phyloP scores from a whole-genome alignment of 1,139 yeast genomes.

The Magnusiomyces ingens region DNA sequence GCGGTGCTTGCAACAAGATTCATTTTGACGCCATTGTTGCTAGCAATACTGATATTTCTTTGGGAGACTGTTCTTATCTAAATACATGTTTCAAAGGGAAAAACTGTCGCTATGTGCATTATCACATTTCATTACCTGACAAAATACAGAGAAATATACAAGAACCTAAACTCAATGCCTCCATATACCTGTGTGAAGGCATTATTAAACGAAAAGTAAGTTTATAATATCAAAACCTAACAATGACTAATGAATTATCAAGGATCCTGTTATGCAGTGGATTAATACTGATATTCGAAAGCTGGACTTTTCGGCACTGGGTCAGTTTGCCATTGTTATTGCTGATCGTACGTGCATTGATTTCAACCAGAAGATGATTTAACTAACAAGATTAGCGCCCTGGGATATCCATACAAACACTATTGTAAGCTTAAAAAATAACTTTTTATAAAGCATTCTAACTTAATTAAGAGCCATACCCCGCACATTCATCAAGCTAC shows the following conservation, averaged over 20 bases:
- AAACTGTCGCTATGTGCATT: conserved; percentile 77
- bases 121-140: conserved; percentile 41
- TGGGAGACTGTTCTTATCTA: conserved; percentile 92
- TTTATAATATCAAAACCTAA: conserved; percentile 23
- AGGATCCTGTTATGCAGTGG: conserved; percentile 64
- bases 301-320: conserved; percentile 61
- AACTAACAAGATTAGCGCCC: conserved; percentile 24
- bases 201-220: conserved; percentile 31
- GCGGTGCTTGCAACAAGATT: conserved; percentile 22
- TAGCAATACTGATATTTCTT: conserved; percentile 49
- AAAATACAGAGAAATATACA: not conserved
- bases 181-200: conserved; percentile 48
- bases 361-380: not conserved
- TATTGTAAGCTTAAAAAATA: not conserved
- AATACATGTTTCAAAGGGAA: conserved; percentile 89
- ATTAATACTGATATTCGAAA: conserved; percentile 74
- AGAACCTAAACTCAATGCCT: conserved; percentile 12
- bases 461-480: conserved; percentile 25
- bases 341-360: conserved; percentile 52
- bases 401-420: conserved; percentile 36
- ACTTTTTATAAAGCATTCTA: conserved; percentile 8
- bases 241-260: conserved; percentile 9
- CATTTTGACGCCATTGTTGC: conserved; percentile 31
- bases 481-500: conserved; percentile 46
- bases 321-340: conserved; percentile 79